phyloP scores from a whole-genome alignment of 2,329 filamentous ascomycete species.

The Ceratocystis cubensis region DNA sequence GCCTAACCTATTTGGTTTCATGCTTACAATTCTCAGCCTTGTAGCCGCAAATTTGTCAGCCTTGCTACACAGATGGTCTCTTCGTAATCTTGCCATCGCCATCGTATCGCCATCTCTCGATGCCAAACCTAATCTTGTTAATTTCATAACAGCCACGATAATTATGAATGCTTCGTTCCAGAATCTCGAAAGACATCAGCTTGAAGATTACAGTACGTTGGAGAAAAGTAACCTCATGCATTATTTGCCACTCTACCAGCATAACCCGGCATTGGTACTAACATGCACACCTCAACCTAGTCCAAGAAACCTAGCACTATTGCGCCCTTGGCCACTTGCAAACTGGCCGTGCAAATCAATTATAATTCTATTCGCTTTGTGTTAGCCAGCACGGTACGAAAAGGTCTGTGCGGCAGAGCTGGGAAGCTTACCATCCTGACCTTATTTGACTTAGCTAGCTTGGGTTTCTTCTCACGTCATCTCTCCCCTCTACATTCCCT shows the following conservation, averaged over 20 bases:
- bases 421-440: not conserved
- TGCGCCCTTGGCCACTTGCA: not conserved
- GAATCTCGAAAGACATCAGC: too few relatives aligned
- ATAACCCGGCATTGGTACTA: not conserved
- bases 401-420: constrained; percentile 2
- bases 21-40: not conserved
- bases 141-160: too few relatives aligned
- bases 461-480: not conserved
- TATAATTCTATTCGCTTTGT: not conserved
- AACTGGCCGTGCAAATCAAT: not conserved
- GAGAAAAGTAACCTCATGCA: not conserved
- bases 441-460: constrained; percentile 1
- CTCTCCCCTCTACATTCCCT: constrained; percentile 3
- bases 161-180: too few relatives aligned
- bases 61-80: not conserved
- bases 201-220: too few relatives aligned
- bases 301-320: not conserved
- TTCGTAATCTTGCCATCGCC: not conserved
- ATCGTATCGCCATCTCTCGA: not conserved
- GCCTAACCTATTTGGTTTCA: not conserved
- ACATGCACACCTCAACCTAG: not conserved
- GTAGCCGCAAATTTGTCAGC: not conserved
- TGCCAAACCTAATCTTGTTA: too few relatives aligned
- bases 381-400: not conserved
- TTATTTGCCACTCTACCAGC: not conserved